A percentile compares a stretch with the other conserved stretches of the same genome.
phyloP scores from a whole-genome alignment of 2,329 filamentous ascomycete species.

The Zopfia rhizophila region DNA sequence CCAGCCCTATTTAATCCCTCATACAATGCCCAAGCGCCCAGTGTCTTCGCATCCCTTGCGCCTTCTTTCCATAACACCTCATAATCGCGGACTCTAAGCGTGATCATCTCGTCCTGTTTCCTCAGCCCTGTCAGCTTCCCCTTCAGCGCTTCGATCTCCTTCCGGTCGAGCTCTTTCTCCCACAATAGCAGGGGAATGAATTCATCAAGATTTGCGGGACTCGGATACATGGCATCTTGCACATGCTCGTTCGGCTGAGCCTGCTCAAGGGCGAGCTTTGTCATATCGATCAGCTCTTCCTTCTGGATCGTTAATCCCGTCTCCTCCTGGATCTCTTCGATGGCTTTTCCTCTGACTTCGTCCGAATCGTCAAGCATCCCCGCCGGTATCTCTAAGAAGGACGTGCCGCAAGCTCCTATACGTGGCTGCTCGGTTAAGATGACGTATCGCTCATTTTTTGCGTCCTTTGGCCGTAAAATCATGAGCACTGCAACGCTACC shows the following conservation, averaged over 20 bases:
- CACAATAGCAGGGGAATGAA: conserved; percentile 66
- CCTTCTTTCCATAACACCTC: conserved; percentile 63
- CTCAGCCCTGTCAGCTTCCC: conserved; percentile 63
- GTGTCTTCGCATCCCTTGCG: conserved; percentile 63
- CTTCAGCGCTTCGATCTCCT: conserved; percentile 59
- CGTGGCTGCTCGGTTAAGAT: conserved; percentile 66
- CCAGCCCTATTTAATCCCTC: conserved; percentile 64
- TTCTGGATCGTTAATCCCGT: conserved; percentile 61
- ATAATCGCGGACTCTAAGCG: conserved; percentile 59
- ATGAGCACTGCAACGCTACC: conserved; percentile 66
- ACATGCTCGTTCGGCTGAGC: conserved; percentile 52
- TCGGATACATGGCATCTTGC: conserved; percentile 63
- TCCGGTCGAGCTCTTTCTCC: conserved; percentile 59
- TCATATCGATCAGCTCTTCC: conserved; percentile 63
- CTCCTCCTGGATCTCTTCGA: conserved; percentile 66
- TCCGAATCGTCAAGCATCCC: conserved; percentile 68
- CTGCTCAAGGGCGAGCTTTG: conserved; percentile 57
- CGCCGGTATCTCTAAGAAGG: conserved; percentile 64
- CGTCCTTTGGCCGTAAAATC: conserved; percentile 62
- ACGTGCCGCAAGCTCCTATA: conserved; percentile 61
- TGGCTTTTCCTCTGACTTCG: conserved; percentile 63
- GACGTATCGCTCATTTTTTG: conserved; percentile 59
- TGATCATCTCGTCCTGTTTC: conserved; percentile 65
- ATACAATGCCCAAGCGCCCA: conserved; percentile 67
- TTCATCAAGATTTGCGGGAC: conserved; percentile 65